Percentiles rank a stretch among this genome's conserved stretches.
Conservation (phyloP, 2,329 filamentous ascomycete species). For the Calycina herbarum region DNA sequence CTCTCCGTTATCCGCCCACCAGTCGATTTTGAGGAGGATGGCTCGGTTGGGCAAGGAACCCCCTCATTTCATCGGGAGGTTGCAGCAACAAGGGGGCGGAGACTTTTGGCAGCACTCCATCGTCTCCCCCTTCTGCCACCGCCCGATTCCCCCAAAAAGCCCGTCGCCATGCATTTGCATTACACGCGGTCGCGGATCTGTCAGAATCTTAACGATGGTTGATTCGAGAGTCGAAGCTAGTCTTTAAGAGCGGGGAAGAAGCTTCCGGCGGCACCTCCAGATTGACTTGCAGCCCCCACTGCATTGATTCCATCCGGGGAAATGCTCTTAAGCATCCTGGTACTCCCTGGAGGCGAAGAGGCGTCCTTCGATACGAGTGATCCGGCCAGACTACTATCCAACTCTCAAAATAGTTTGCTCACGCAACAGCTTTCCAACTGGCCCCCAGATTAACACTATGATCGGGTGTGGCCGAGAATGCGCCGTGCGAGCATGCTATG, state of each 20-base stretch:
- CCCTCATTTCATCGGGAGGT: constrained; percentile 12
- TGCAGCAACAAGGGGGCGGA: constrained; percentile 21
- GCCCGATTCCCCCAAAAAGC: constrained; percentile 22
- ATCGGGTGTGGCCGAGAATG: constrained; percentile 16
- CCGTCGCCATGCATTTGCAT: constrained; percentile 18
- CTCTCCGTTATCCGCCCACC: constrained; percentile 11
- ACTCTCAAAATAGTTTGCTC: neutral
- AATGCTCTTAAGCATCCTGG: neutral
- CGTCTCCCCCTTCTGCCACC: constrained; percentile 23
- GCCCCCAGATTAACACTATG: neutral
- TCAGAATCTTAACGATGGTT: constrained; percentile 12
- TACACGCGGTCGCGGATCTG: constrained; percentile 22
- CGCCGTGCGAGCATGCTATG: constrained; percentile 2
- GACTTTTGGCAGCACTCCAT: constrained; percentile 16
- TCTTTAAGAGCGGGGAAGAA: constrained; percentile 21
- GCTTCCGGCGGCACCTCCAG: constrained; percentile 22
- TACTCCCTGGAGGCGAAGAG: constrained; percentile 1
- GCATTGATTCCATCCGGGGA: constrained; percentile 14
- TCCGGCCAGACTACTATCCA: neutral
- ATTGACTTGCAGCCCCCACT: constrained; percentile 14
- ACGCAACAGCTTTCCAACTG: constrained; percentile 7
- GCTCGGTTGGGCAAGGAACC: neutral
- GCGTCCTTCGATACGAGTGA: constrained; percentile 3
- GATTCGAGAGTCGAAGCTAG: constrained; percentile 4
- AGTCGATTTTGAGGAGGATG: neutral